Evolutionary conservation across 2,329 filamentous ascomycete genomes (phyloP), one percentile per base, ranked within the genome.

Genomic region (Aureobasidium sp.): DNA sequence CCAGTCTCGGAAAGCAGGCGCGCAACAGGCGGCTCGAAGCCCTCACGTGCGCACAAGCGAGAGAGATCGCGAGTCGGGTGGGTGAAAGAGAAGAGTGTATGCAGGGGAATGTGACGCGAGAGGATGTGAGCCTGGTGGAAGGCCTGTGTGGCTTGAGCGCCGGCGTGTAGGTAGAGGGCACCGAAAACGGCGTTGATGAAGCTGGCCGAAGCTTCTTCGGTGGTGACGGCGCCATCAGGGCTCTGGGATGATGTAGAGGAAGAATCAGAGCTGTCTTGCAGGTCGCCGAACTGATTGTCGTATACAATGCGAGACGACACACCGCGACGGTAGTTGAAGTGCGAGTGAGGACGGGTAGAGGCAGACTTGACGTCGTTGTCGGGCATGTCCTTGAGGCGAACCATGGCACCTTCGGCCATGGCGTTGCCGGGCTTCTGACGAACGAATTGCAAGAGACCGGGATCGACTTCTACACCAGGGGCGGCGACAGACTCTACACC

Each of bases 1-100:
- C 94, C 94, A 3, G 94, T 97, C 79, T 99, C 94, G 69, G 87
- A 90, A 68, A 96, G 82, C 60, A 99, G 83, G 62, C 92, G 85
- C 17, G 94, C 94, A 29, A 97, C 83, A 0, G 94, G 94, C 9
- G 85, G 74, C 68, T 95, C 90, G 75, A 97, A 97, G 66, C 89
- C 87, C 78, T 99, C 94, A 64, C 94, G 82, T 6, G 86, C 86
- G 77, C 94, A 99, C 47, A 99, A 80, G 67, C 87, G 82, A 63
- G 85, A 84, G 42, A 99, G 81, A 75, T 99, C 94, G 66, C 88
- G 85, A 31, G 90, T 90, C 0, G 94, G 93, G 62, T 88, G 82
- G 66, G 84, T 82, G 81, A 99, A 97, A 66, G 85, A 79, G 78
- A 99, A 99, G 64, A 99, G 80, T 42, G 79, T 79, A 61, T 86